Conservation (phyloP, 257 asterid species). For the Solanum arcanum region DNA sequence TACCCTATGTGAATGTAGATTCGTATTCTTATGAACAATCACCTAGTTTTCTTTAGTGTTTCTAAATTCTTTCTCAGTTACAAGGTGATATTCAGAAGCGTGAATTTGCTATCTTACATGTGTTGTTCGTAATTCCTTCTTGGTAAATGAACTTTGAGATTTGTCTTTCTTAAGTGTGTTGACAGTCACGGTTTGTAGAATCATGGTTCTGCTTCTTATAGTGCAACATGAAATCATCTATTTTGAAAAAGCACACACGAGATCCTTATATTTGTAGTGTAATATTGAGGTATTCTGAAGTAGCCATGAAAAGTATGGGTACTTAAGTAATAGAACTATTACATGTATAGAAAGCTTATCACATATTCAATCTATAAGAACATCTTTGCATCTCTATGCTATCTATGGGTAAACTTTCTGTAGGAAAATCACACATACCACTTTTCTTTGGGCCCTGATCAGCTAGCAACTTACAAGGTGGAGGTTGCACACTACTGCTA, state of each 20-base stretch:
- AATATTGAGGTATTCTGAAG: not conserved
- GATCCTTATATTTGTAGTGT: not conserved
- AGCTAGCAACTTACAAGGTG: conserved; percentile 44
- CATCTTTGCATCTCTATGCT: conserved; percentile 39
- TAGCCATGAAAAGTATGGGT: not conserved
- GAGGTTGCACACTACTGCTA: conserved; percentile 50
- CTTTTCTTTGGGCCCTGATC: conserved; percentile 32
- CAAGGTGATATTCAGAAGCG: not conserved
- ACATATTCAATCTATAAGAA: conserved; percentile 28
- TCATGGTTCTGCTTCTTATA: not conserved
- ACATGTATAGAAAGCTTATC: not conserved
- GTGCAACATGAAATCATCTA: not conserved
- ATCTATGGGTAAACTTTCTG: conserved; percentile 40
- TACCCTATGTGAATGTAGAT: not conserved
- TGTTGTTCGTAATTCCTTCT: not conserved
- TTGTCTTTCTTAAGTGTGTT: not conserved
- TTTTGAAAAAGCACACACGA: not conserved
- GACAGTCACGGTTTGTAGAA: not conserved
- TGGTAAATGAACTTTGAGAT: not conserved
- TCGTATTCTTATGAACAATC: not conserved
- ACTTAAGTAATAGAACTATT: not conserved
- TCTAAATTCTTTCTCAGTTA: not conserved
- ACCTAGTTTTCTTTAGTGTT: not conserved
- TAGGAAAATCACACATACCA: conserved; percentile 51
- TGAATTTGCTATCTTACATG: not conserved